Percentiles rank a stretch among this genome's conserved stretches.
Conservation (phyloP, 2,329 filamentous ascomycete species). For the Chaetomiaceae sp. region DNA sequence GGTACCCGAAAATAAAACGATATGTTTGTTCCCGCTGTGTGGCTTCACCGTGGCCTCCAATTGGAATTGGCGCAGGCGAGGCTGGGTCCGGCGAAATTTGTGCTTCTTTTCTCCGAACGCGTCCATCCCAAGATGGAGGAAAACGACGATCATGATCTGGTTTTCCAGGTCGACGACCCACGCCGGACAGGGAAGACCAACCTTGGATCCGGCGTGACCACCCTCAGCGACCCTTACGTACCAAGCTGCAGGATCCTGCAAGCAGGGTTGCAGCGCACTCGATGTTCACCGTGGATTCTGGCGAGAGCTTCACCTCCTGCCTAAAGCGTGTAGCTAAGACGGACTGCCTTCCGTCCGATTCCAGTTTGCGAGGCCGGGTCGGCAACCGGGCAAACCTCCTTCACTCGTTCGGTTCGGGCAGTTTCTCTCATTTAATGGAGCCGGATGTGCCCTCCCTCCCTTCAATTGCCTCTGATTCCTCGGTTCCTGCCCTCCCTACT, state of each 20-base stretch:
- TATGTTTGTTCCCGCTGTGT: too few relatives aligned
- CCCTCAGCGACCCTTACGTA: not conserved
- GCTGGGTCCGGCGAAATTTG: not conserved
- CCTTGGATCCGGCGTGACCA: not conserved
- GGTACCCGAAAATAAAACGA: too few relatives aligned
- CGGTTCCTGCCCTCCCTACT: not conserved
- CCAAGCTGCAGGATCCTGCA: constrained; percentile 5
- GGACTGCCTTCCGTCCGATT: constrained; percentile 14
- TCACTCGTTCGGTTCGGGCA: not conserved
- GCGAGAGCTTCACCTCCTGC: constrained; percentile 4
- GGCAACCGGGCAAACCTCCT: not conserved
- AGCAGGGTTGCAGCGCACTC: constrained; percentile 5
- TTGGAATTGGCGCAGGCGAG: not conserved
- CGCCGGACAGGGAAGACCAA: not conserved
- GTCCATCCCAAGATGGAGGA: not conserved
- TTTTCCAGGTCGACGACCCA: not conserved
- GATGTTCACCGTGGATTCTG: not conserved
- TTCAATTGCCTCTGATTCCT: too few relatives aligned
- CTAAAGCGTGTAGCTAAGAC: constrained; percentile 11
- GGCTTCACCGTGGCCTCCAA: not conserved
- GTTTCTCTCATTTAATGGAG: not conserved
- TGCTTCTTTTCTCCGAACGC: not conserved
- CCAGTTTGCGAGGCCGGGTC: not conserved
- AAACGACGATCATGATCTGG: constrained; percentile 4
- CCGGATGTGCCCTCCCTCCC: too few relatives aligned